Percentiles rank a stretch among this genome's conserved stretches.
These are phyloP conservation scores for Fusarium miscanthi DNA, from an alignment of 2,329 filamentous ascomycete genomes.

Conservation along the genomic window DNA sequence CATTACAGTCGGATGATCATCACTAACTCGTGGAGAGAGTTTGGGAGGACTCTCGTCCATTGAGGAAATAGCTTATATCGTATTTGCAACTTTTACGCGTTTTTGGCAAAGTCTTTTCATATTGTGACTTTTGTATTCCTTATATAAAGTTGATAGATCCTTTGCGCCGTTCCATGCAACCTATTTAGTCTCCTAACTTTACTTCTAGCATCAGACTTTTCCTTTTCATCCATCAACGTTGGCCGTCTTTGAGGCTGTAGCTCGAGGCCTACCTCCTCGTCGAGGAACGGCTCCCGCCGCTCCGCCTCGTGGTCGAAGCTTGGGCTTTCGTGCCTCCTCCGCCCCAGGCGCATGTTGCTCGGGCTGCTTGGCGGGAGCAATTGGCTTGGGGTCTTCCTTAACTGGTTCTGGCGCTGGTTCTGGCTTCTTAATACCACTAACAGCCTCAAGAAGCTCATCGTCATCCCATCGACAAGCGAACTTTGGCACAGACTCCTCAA, in stretches of 20 bases:
- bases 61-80: conserved; percentile 33
- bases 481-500: conserved; percentile 53
- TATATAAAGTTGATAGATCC: conserved; percentile 16
- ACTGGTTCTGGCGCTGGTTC: conserved; percentile 47
- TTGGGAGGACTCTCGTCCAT: conserved; percentile 29
- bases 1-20: conserved; percentile 32
- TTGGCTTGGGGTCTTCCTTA: conserved; percentile 46
- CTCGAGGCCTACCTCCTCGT: conserved; percentile 45
- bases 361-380: conserved; percentile 30
- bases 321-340: conserved; percentile 47
- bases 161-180: conserved; percentile 42
- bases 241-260: conserved; percentile 37
- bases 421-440: conserved; percentile 57
- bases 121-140: neutral
- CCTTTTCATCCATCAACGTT: conserved; percentile 6
- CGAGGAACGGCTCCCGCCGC: conserved; percentile 39
- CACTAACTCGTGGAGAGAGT: conserved; percentile 26
- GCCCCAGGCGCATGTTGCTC: conserved; percentile 24
- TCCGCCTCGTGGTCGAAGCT: conserved; percentile 42
- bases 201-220: neutral
- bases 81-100: conserved; percentile 39
- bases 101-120: conserved; percentile 22
- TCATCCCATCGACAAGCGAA: conserved; percentile 58
- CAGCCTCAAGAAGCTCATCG: conserved; percentile 57
- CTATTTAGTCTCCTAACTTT: neutral